Conservation (phyloP, 2,329 filamentous ascomycete species). For the Chaetomium globosum region DNA sequence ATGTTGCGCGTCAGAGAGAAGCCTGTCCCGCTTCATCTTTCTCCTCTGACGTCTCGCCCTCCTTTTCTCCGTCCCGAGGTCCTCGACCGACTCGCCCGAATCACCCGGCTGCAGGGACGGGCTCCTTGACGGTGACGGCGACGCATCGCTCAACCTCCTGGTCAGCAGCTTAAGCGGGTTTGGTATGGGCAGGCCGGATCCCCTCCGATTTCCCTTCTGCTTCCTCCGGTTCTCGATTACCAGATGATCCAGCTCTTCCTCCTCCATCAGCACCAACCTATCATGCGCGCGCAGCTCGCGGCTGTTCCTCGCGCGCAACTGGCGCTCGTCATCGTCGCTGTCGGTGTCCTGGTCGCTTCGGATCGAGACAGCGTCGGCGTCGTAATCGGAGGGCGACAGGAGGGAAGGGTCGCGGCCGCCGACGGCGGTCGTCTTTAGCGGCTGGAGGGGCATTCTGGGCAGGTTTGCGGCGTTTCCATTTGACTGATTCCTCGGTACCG, state of each 20-base stretch:
- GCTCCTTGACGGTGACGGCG: slow-evolving; percentile 33
- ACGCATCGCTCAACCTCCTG: slow-evolving; percentile 34
- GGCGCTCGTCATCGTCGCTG: slow-evolving; percentile 72
- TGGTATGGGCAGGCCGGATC: slow-evolving; percentile 54
- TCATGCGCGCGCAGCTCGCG: slow-evolving; percentile 71
- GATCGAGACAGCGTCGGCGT: slow-evolving; percentile 69
- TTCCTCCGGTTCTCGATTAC: slow-evolving; percentile 56
- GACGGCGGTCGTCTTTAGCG: slow-evolving; percentile 38
- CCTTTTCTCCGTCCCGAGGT: slow-evolving; percentile 55
- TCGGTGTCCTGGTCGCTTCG: slow-evolving; percentile 74
- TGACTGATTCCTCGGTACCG: not conserved
- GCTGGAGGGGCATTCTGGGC: slow-evolving; percentile 38
- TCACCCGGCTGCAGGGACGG: slow-evolving; percentile 26
- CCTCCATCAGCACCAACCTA: slow-evolving; percentile 70
- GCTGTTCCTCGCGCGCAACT: slow-evolving; percentile 67
- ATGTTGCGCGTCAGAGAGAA: slow-evolving; percentile 57
- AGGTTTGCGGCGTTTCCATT: slow-evolving; percentile 13
- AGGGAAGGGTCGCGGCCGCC: slow-evolving; percentile 48
- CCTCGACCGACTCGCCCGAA: slow-evolving; percentile 38
- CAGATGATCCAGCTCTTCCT: slow-evolving; percentile 69
- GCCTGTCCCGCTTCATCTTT: slow-evolving; percentile 55
- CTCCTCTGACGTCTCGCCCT: slow-evolving; percentile 54
- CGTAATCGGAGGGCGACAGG: slow-evolving; percentile 66
- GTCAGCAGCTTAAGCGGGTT: slow-evolving; percentile 49
- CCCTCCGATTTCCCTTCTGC: slow-evolving; percentile 52